Evolutionary conservation across 441 rosid species (phyloP).

Genomic region (Dalechampia spathulata): DNA sequence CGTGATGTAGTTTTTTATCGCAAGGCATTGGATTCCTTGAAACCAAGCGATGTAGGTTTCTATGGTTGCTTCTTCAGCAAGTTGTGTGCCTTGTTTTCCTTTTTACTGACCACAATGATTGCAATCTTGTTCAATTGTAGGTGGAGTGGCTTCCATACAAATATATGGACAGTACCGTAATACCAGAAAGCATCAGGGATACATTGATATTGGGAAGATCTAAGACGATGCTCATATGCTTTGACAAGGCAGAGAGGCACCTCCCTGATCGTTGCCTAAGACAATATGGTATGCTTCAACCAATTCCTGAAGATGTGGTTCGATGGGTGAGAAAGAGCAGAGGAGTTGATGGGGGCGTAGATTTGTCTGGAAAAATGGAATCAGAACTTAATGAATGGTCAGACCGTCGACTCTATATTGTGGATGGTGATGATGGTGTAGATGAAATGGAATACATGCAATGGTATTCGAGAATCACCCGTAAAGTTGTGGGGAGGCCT

Average conservation of each 20-base stretch:
- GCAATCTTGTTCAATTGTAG: constrained; percentile 23
- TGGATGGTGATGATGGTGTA: constrained; percentile 51
- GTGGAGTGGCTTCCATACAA: constrained; percentile 96
- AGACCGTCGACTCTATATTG: constrained; percentile 51
- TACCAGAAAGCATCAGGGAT: constrained; percentile 58
- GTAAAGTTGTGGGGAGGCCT: constrained; percentile 89
- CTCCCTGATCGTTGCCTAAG: constrained; percentile 93
- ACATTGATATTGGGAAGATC: constrained; percentile 81
- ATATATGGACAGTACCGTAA: constrained; percentile 53
- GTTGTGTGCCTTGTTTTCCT: constrained; percentile 3
- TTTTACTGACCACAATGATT: constrained; percentile 7
- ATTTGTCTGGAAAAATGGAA: constrained; percentile 94
- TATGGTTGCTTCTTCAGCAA: background rate
- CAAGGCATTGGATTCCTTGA: constrained; percentile 71
- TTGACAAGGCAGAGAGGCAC: constrained; percentile 99
- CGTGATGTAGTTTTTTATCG: constrained; percentile 89
- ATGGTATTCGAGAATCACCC: constrained; percentile 79
- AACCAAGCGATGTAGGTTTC: constrained; percentile 60
- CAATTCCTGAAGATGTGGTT: constrained; percentile 82
- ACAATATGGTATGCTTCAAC: constrained; percentile 72
- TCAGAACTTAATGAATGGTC: constrained; percentile 84
- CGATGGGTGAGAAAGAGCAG: constrained; percentile 95
- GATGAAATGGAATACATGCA: constrained; percentile 77
- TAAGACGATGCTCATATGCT: constrained; percentile 91
- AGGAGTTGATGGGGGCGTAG: constrained; percentile 94